Evolutionary conservation across 139 green algal genomes (phyloP).

Genomic region (Micromonas commoda): DNA sequence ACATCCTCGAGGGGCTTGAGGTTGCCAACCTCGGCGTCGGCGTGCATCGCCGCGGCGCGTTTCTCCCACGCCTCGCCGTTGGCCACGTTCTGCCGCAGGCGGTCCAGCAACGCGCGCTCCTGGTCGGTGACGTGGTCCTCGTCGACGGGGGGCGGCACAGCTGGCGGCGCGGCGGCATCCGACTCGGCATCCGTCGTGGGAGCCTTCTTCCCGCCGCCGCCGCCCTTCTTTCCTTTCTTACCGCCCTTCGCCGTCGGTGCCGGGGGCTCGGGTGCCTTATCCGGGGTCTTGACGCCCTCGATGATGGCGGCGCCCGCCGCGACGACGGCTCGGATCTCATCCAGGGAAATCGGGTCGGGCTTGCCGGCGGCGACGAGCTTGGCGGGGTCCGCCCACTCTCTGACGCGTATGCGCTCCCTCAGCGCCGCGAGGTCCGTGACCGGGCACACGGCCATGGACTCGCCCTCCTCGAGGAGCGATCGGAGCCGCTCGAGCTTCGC

Average conservation of each 20-base stretch:
- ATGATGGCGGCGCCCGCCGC: background rate
- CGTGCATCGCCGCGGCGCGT: background rate
- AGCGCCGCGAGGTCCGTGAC: background rate
- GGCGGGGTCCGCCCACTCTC: background rate
- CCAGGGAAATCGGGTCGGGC: background rate
- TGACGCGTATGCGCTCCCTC: constrained; percentile 18
- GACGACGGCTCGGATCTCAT: background rate
- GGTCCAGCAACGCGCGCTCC: background rate
- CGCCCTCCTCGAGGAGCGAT: background rate
- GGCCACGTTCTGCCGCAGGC: background rate
- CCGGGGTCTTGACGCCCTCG: too few relatives aligned
- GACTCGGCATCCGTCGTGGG: too few relatives aligned
- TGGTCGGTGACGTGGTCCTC: background rate
- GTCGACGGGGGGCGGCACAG: too few relatives aligned
- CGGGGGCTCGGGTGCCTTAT: too few relatives aligned
- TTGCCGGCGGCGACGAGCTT: background rate
- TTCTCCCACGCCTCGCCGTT: background rate
- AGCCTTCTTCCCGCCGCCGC: too few relatives aligned
- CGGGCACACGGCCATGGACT: background rate
- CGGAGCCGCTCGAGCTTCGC: background rate
- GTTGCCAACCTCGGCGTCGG: background rate
- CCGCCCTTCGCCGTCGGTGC: too few relatives aligned
- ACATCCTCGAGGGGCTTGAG: constrained; percentile 17
- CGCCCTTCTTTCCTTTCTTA: too few relatives aligned
- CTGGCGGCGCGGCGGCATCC: too few relatives aligned